These are phyloP conservation scores for Aphanomyces astaci DNA, from an alignment of 352 stramenopile species.

Conservation along the genomic window DNA sequence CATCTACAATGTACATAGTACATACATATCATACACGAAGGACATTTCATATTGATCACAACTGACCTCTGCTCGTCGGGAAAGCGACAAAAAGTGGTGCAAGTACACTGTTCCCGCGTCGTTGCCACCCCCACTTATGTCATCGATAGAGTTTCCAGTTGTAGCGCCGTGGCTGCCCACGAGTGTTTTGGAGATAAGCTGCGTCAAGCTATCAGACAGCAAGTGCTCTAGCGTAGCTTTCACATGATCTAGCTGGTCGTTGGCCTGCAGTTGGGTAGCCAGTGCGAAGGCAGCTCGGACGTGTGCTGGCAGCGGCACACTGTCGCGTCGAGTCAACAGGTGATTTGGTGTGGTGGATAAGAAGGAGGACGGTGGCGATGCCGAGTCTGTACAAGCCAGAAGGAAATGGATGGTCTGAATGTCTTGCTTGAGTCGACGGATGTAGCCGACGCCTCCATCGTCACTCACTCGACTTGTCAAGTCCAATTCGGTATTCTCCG, in stretches of 20 bases:
- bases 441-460: background rate
- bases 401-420: background rate
- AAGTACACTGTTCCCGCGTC: slow-evolving; percentile 41
- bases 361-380: background rate
- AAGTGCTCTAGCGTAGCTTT: slow-evolving; percentile 35
- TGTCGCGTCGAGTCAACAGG: background rate
- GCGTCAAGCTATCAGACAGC: slow-evolving; percentile 26
- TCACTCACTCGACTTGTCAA: background rate
- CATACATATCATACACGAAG: background rate
- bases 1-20: too few relatives aligned
- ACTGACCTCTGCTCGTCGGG: slow-evolving; percentile 44
- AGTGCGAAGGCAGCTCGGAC: background rate
- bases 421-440: background rate
- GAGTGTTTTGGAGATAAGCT: slow-evolving; percentile 29
- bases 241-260: slow-evolving; percentile 26
- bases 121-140: slow-evolving; percentile 29
- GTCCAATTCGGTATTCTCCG: background rate
- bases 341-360: too few relatives aligned
- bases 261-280: background rate
- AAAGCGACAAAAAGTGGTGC: slow-evolving; percentile 34
- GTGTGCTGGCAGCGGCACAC: background rate
- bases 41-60: background rate
- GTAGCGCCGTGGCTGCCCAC: slow-evolving; percentile 3
- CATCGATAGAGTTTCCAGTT: slow-evolving; percentile 9
- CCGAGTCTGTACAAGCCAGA: background rate